Evolutionary conservation across 352 stramenopile species (phyloP).

Genomic region (Phytophthora fragariaefolia): DNA sequence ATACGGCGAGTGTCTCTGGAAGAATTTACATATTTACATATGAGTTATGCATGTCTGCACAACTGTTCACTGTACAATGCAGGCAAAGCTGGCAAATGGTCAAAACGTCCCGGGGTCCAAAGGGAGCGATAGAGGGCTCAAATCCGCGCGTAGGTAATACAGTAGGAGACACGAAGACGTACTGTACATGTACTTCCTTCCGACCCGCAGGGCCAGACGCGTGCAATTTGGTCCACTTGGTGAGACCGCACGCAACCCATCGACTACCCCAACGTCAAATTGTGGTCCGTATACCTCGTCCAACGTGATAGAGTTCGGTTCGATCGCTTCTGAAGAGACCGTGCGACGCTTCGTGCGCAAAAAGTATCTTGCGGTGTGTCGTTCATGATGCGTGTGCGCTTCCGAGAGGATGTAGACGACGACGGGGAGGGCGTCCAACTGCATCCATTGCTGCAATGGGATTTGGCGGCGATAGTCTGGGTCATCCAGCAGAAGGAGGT

Average conservation of each 20-base stretch:
- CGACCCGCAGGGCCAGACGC: slow-evolving; percentile 17
- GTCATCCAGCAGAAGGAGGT: slow-evolving; percentile 52
- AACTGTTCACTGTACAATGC: too few relatives aligned
- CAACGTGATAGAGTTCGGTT: slow-evolving; percentile 27
- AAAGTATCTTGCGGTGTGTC: slow-evolving; percentile 32
- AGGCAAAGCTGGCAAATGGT: too few relatives aligned
- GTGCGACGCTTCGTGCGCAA: slow-evolving; percentile 28
- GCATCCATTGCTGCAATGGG: slow-evolving; percentile 65
- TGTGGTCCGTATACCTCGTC: slow-evolving; percentile 30
- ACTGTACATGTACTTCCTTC: slow-evolving; percentile 9
- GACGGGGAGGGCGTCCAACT: slow-evolving; percentile 28
- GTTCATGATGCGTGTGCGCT: slow-evolving; percentile 36
- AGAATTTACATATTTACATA: neutral
- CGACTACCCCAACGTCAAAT: slow-evolving; percentile 8
- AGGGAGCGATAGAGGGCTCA: slow-evolving; percentile 15
- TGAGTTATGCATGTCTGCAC: neutral
- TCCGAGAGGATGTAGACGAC: slow-evolving; percentile 30
- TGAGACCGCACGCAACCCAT: slow-evolving; percentile 21
- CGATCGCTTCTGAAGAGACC: slow-evolving; percentile 11
- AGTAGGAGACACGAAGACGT: neutral
- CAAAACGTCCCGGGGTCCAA: neutral
- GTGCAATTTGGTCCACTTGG: slow-evolving; percentile 10
- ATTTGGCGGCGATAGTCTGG: slow-evolving; percentile 50
- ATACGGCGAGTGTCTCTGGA: neutral
- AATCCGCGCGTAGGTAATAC: slow-evolving; percentile 1